These are phyloP conservation scores for Eucalyptus regnans DNA, from an alignment of 345 rosid genomes.

Conservation along the genomic window DNA sequence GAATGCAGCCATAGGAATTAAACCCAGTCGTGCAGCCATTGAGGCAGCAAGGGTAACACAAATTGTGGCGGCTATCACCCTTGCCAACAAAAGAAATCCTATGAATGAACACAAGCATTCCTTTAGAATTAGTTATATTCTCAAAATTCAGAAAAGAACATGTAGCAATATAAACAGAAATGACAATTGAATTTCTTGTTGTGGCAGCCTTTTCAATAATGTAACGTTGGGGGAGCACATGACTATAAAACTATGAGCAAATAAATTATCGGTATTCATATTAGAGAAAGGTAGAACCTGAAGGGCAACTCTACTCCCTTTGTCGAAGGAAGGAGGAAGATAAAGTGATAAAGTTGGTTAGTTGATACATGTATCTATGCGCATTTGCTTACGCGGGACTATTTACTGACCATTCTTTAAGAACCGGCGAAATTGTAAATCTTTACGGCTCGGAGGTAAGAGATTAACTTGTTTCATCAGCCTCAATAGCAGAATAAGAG, in stretches of 20 bases:
- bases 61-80: constrained; percentile 81
- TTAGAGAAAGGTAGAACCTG: neutral
- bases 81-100: constrained; percentile 50
- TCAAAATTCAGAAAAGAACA: neutral
- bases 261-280: neutral
- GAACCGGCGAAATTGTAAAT: constrained; percentile 56
- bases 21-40: constrained; percentile 73
- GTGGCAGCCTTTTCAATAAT: neutral
- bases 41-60: constrained; percentile 55
- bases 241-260: neutral
- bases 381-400: neutral
- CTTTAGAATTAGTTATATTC: neutral
- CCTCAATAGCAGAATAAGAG: constrained; percentile 37
- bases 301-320: neutral
- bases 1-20: constrained; percentile 85
- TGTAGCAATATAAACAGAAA: neutral
- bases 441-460: constrained; percentile 51
- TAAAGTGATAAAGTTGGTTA: neutral
- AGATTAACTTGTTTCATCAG: constrained; percentile 51
- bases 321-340: neutral
- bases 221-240: neutral
- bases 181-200: neutral
- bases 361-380: neutral
- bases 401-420: constrained; percentile 49
- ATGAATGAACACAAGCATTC: neutral